Base-by-base conservation (phyloP, 257 asterid genomes). In the Ilex asprella region DNA sequence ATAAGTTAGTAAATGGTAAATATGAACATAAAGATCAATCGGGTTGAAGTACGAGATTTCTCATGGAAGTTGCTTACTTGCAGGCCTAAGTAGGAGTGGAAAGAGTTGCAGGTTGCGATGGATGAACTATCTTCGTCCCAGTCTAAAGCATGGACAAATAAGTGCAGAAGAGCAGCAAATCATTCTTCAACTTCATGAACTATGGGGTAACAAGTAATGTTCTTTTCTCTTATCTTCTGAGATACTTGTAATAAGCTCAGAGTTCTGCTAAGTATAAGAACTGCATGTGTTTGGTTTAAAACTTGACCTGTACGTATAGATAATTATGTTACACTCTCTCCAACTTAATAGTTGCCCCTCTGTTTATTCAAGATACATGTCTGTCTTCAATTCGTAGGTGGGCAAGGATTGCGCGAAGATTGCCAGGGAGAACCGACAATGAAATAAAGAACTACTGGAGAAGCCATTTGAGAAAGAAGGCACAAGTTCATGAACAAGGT, bases 391-490 rank as follows among this genome's bases (percentile, higher is more conserved):
- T 6, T 11, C 21, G 27, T 56, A 88, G 95, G 78, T 89, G 96
- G 96, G 81, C 95, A 30, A 84, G 73, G 70, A 89, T 86, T 51
- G 96, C 95, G 2, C 66, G 69, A 65, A 76, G 74, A 63, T 66
- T 89, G 77, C 83, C 95, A 0, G 96, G 96, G 72, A 75, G 95
- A 74, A 89, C 96, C 2, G 95, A 89, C 39, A 89, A 89, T 55
- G 95, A 84, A 74, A 82, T 89, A 43, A 89, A 89, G 71, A 89
- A 86, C 74, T 86, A 79, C 5, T 86, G 94, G 95, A 77, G 86
- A 76, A 75, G 86, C 66, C 81, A 82, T 70, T 64, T 73, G 64
- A 84, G 72, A 71, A 88, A 73, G 77, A 84, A 72, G 64, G 39
- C 74, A 52, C 41, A 12, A 12, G 59, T 47, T 41, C 32, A 44